Base-by-base conservation (phyloP, 73 alveolate genomes). In the Paramecium pentaurelia region DNA sequence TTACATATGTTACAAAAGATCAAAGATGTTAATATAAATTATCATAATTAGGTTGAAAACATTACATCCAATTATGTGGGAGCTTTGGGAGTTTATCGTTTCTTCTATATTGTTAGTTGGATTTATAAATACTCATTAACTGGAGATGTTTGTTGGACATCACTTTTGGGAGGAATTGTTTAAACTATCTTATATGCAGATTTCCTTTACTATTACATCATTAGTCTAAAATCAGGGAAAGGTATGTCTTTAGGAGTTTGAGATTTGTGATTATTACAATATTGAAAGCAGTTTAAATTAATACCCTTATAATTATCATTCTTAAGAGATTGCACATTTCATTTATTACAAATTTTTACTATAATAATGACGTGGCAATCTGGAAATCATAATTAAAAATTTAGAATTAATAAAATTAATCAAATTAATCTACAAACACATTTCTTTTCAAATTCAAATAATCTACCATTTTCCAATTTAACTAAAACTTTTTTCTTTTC, bases 31-130 rank as follows among this genome's bases (percentile, higher is more conserved):
- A 12, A 38, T 18, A 70, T 12, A 10, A 32, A 5, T 11, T 89
- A 34, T 18, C 3, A 54, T 54, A 2, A 40, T 58, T 71, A 93
- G 70, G 95, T 95, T 16, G 99, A 97, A 86, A 95, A 96, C 92
- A 95, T 96, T 68, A 97, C 99, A 30, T 95, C 99, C 20, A 98
- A 97, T 91, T 97, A 97, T 86, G 96, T 97, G 18, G 99, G 97
- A 10, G 68, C 97, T n/a, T 97, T 97, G 18, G 99, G 99, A 44
- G 93, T 95, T 58, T 97, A 97, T 88, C 93, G 99, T 86, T 95
- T 97, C 96, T 97, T 96, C 93, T 97, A 96, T 86, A 93, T 97
- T 22, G 71, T 96, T 32, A 94, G 93, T 75, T 97, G 99, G 98
- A 71, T 95, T 38, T 97, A 96, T 92, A 92, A 97, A 90, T 97